Evolutionary conservation across 139 green algal species (phyloP).

Genomic region (Micractinium conductrix): DNA sequence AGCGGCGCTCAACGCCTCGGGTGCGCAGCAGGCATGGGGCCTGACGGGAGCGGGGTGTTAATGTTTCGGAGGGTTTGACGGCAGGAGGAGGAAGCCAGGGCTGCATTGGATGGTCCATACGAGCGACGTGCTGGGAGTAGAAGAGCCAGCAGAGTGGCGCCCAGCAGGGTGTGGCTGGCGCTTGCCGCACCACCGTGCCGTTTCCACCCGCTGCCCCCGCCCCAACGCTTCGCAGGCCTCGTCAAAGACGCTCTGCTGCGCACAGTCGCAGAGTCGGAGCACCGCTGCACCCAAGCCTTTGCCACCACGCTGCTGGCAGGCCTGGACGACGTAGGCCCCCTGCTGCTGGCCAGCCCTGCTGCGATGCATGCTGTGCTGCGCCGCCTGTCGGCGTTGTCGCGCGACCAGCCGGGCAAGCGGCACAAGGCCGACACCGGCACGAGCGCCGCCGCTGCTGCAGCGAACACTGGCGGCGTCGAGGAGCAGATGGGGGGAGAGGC

Average conservation of each 20-base stretch:
- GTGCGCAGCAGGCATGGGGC: too few relatives aligned
- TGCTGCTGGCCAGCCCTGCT: conserved; percentile 3
- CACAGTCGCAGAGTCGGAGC: background rate
- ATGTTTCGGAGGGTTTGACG: too few relatives aligned
- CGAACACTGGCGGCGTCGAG: background rate
- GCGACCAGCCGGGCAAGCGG: background rate
- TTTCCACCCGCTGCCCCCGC: background rate
- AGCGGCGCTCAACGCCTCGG: background rate
- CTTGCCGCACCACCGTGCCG: too few relatives aligned
- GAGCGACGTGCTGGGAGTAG: too few relatives aligned
- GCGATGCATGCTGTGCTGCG: conserved; percentile 13
- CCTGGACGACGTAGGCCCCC: background rate
- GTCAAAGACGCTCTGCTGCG: conserved; percentile 16
- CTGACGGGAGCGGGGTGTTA: too few relatives aligned
- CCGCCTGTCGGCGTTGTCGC: background rate
- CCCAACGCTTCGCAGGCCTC: background rate
- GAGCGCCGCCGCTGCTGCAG: background rate
- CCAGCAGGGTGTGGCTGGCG: too few relatives aligned
- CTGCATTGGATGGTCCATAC: too few relatives aligned
- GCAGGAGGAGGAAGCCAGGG: too few relatives aligned
- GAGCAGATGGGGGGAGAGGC: background rate
- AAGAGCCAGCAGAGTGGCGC: too few relatives aligned
- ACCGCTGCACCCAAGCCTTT: background rate
- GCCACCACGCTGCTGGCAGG: background rate
- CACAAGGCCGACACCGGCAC: background rate